Percentiles rank a stretch among this genome's conserved stretches.
These are phyloP conservation scores for Abortiporus biennis DNA, from an alignment of 1,284 basidiomycete species.

Conservation along the genomic window DNA sequence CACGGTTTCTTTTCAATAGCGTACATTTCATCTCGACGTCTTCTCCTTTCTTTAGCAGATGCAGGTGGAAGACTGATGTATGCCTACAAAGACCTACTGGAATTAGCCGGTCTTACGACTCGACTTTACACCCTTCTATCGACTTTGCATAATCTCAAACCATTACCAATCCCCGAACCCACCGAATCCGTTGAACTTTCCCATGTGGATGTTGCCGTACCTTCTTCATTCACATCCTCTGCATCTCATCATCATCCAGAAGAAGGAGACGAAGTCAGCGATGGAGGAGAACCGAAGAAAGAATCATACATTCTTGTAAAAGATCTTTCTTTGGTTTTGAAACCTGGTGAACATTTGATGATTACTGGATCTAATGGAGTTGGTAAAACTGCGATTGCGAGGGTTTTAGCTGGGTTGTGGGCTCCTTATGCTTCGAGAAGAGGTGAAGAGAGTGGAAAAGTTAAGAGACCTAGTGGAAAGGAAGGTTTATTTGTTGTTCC, in stretches of 20 bases:
- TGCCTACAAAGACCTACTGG: conserved; percentile 87
- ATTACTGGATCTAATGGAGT: conserved; percentile 93
- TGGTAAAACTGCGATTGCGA: conserved; percentile 90
- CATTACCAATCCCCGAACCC: conserved; percentile 32
- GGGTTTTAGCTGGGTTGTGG: conserved; percentile 91
- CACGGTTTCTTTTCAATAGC: conserved; percentile 38
- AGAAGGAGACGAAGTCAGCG: no score
- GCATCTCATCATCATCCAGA: no score
- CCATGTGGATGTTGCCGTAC: conserved; percentile 69
- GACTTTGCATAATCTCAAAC: conserved; percentile 71
- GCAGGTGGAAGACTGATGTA: conserved; percentile 93
- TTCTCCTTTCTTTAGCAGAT: conserved; percentile 90
- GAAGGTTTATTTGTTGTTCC: conserved; percentile 82
- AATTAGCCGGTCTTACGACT: conserved; percentile 89
- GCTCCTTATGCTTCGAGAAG: conserved; percentile 49
- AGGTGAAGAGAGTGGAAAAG: conserved; percentile 17
- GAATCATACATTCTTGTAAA: conserved; percentile 51
- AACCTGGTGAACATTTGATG: conserved; percentile 84
- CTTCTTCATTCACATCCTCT: conserved; percentile 49
- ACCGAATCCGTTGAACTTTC: conserved; percentile 40
- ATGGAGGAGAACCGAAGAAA: conserved; percentile 1
- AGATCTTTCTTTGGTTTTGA: conserved; percentile 67
- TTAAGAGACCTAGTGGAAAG: conserved; percentile 39
- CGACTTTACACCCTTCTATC: conserved; percentile 87
- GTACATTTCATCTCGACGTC: conserved; percentile 94